phyloP scores from a whole-genome alignment of 2,329 filamentous ascomycete species.

The Ceratocystis huliohia region DNA sequence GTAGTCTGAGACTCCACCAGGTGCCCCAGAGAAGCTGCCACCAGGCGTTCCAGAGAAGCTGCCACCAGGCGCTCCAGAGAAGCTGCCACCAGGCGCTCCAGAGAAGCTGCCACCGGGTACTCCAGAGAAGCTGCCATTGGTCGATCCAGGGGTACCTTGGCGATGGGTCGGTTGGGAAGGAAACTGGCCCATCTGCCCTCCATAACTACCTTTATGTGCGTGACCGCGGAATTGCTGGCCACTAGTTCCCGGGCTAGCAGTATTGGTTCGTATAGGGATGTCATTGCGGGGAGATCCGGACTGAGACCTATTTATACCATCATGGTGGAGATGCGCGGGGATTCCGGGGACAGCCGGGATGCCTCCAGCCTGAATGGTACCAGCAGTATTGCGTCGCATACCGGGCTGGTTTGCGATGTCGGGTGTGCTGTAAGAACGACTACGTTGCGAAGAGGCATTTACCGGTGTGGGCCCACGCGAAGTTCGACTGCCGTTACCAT shows the following conservation, averaged over 20 bases:
- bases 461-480: slow-evolving; percentile 54
- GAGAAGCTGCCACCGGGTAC: slow-evolving; percentile 25
- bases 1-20: slow-evolving; percentile 26
- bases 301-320: slow-evolving; percentile 64
- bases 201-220: slow-evolving; percentile 37
- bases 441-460: slow-evolving; percentile 61
- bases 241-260: slow-evolving; percentile 57
- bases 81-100: slow-evolving; percentile 30
- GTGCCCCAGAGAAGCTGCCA: slow-evolving; percentile 25
- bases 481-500: slow-evolving; percentile 39
- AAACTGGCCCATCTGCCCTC: slow-evolving; percentile 43
- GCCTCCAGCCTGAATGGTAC: slow-evolving; percentile 40
- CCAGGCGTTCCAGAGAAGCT: slow-evolving; percentile 28
- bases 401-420: slow-evolving; percentile 64
- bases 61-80: slow-evolving; percentile 28
- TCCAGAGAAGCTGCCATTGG: slow-evolving; percentile 25
- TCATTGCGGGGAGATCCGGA: slow-evolving; percentile 64
- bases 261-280: slow-evolving; percentile 54
- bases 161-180: slow-evolving; percentile 42
- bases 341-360: slow-evolving; percentile 67
- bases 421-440: slow-evolving; percentile 86
- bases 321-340: slow-evolving; percentile 51
- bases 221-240: slow-evolving; percentile 41
- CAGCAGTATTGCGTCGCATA: slow-evolving; percentile 36
- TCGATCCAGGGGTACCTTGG: slow-evolving; percentile 34